phyloP scores from a whole-genome alignment of 371 early-diverging fungal genomes.

The Lichtheimia hyalospora region DNA sequence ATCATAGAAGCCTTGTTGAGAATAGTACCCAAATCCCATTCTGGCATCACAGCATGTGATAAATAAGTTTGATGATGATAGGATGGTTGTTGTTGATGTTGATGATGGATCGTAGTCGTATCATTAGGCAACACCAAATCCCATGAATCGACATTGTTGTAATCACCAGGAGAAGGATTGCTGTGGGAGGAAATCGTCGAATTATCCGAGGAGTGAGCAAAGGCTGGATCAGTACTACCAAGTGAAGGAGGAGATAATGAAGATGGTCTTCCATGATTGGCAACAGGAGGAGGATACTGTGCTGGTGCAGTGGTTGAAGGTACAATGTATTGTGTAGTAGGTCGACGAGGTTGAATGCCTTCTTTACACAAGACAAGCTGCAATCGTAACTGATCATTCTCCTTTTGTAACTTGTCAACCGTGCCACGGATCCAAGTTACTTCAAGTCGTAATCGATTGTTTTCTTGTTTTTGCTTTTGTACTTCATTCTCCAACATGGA shows the following conservation, averaged over 20 bases:
- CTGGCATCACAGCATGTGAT: conserved; percentile 42
- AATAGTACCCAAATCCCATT: conserved; percentile 34
- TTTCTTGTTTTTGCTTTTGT: conserved; percentile 51
- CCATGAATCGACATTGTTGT: conserved; percentile 21
- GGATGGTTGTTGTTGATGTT: not conserved
- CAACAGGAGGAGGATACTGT: not conserved
- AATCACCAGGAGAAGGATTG: conserved; percentile 21
- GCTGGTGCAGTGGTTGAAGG: not conserved
- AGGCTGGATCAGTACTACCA: conserved; percentile 4
- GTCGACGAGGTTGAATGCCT: conserved; percentile 11
- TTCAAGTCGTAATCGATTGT: conserved; percentile 54
- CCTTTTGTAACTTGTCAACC: conserved; percentile 30
- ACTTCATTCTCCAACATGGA: conserved; percentile 64
- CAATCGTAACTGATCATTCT: conserved; percentile 34
- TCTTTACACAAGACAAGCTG: conserved; percentile 26
- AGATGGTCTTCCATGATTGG: not conserved
- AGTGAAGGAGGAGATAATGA: conserved; percentile 14
- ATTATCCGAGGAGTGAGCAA: conserved; percentile 8
- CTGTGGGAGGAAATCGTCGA: conserved; percentile 26
- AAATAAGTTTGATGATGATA: conserved; percentile 26
- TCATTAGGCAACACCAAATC: conserved; percentile 16
- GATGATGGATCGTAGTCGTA: not conserved
- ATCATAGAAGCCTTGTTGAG: conserved; percentile 22
- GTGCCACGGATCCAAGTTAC: conserved; percentile 36
- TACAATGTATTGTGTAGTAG: not conserved